These are phyloP conservation scores for Penicillium cataractarum DNA, from an alignment of 495 filamentous ascomycete species.

Conservation along the genomic window DNA sequence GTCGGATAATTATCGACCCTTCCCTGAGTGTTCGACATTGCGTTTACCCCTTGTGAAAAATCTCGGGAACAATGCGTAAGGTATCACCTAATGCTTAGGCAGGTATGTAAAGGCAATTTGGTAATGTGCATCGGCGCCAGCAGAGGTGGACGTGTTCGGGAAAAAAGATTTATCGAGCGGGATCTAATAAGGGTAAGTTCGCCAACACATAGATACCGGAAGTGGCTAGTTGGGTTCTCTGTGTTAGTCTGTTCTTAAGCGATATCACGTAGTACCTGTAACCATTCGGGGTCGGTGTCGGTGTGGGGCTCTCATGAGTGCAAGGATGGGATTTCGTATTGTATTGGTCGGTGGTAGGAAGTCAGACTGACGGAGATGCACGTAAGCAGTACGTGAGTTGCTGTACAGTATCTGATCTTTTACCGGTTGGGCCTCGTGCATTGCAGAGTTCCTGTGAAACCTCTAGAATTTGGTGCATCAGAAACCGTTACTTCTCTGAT, in stretches of 20 bases:
- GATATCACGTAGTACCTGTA: not conserved
- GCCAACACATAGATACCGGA: not conserved
- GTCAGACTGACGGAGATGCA: not conserved
- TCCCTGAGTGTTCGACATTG: not conserved
- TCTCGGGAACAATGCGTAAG: no score
- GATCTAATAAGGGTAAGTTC: not conserved
- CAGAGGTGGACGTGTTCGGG: not conserved
- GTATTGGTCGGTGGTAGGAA: not conserved
- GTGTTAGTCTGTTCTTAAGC: not conserved
- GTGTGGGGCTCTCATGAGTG: not conserved
- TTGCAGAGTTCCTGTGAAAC: not conserved
- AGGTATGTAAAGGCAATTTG: not conserved
- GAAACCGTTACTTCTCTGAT: no score
- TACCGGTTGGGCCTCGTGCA: not conserved
- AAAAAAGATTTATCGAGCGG: not conserved
- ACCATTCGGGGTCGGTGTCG: not conserved
- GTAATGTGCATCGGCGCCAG: not conserved
- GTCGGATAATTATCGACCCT: slow-evolving; percentile 44
- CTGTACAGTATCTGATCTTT: not conserved
- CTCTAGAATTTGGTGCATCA: no score
- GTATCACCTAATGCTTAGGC: no score
- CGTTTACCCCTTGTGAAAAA: not conserved
- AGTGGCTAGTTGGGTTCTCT: not conserved
- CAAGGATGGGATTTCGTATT: not conserved
- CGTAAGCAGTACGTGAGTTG: not conserved